Percentiles rank a stretch among this genome's conserved stretches.
These are phyloP conservation scores for Boletus pseudopeckii DNA, from an alignment of 768 basidiomycete species.

Conservation along the genomic window DNA sequence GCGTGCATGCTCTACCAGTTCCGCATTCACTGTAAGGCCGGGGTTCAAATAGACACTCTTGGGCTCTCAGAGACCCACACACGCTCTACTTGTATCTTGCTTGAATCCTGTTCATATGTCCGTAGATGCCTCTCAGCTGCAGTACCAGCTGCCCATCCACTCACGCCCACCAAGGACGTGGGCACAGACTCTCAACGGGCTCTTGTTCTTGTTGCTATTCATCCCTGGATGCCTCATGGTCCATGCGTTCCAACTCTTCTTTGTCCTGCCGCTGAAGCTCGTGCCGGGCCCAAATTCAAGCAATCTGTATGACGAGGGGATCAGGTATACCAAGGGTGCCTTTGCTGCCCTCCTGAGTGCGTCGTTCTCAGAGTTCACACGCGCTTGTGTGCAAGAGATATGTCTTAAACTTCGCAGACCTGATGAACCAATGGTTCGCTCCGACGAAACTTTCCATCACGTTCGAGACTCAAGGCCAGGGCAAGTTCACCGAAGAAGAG, in stretches of 20 bases:
- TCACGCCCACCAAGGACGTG: slow-evolving; percentile 54
- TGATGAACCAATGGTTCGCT: slow-evolving; percentile 80
- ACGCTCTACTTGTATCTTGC: background rate
- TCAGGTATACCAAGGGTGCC: slow-evolving; percentile 78
- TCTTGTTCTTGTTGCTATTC: slow-evolving; percentile 58
- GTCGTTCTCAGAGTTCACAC: slow-evolving; percentile 25
- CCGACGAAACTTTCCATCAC: slow-evolving; percentile 71
- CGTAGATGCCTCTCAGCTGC: slow-evolving; percentile 8
- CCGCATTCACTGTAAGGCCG: background rate
- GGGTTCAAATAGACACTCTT: slow-evolving; percentile 13
- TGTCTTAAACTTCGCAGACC: slow-evolving; percentile 42
- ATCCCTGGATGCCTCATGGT: slow-evolving; percentile 63
- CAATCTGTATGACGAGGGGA: slow-evolving; percentile 61
- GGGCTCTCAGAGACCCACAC: background rate
- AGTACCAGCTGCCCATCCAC: slow-evolving; percentile 49
- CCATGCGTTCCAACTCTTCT: slow-evolving; percentile 67
- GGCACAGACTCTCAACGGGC: slow-evolving; percentile 45
- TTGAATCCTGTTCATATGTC: slow-evolving; percentile 18
- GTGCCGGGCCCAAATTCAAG: slow-evolving; percentile 57
- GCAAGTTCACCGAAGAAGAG: slow-evolving; percentile 58
- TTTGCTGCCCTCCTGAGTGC: slow-evolving; percentile 74
- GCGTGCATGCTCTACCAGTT: background rate
- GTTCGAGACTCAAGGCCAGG: slow-evolving; percentile 67
- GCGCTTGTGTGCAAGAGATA: background rate
- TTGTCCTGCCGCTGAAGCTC: slow-evolving; percentile 63